Evolutionary conservation across 352 stramenopile genomes (phyloP).

Genomic region (Phytophthora chlamydospora): DNA sequence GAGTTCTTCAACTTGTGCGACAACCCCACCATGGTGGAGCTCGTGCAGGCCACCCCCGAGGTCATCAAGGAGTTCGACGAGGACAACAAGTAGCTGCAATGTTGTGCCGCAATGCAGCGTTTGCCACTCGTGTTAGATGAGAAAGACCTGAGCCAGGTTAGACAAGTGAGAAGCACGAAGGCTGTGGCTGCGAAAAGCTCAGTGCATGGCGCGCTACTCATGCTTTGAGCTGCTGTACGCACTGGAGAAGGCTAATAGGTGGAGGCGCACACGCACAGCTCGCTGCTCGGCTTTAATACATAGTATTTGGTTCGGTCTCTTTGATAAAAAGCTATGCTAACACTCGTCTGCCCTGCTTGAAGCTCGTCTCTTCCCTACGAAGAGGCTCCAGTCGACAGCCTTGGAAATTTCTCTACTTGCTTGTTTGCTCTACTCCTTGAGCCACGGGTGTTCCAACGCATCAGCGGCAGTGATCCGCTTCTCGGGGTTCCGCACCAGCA

Average conservation of each 20-base stretch:
- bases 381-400: conserved; percentile 16
- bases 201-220: conserved; percentile 5
- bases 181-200: conserved; percentile 4
- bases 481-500: conserved; percentile 82
- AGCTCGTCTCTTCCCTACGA: conserved; percentile 15
- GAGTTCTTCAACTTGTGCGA: conserved; percentile 88
- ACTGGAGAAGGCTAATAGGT: conserved; percentile 4
- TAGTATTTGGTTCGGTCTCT: conserved; percentile 42
- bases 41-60: conserved; percentile 80
- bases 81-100: conserved; percentile 33
- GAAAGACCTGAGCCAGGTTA: conserved; percentile 11
- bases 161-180: conserved; percentile 15
- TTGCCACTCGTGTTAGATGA: conserved; percentile 5
- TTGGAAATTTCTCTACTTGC: conserved; percentile 13
- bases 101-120: background rate
- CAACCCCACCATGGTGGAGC: conserved; percentile 79
- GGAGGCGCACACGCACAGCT: background rate
- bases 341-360: conserved; percentile 10
- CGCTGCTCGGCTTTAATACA: conserved; percentile 39
- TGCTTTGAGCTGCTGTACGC: conserved; percentile 3
- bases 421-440: conserved; percentile 41
- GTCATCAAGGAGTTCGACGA: conserved; percentile 80
- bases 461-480: conserved; percentile 71
- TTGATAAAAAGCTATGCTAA: conserved; percentile 42
- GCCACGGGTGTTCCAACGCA: conserved; percentile 78